These are phyloP conservation scores for Kwoniella heveanensis DNA, from an alignment of 768 basidiomycete genomes.

Conservation along the genomic window DNA sequence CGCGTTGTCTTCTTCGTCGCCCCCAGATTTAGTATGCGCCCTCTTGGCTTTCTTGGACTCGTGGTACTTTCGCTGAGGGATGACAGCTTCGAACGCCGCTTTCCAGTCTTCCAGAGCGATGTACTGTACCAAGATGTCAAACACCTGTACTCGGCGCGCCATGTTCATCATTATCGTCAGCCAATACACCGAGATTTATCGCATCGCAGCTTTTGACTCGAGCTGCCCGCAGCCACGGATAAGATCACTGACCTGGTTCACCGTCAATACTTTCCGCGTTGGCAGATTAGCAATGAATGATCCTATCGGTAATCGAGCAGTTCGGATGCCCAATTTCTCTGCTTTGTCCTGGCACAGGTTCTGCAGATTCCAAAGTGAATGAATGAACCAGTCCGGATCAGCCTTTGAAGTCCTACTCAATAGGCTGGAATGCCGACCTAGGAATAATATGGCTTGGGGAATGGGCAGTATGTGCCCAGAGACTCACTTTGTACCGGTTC, in stretches of 20 bases:
- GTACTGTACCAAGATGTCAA: slow-evolving; percentile 90
- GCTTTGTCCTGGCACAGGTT: slow-evolving; percentile 89
- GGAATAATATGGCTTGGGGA: no score
- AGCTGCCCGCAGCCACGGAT: not conserved
- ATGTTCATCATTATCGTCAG: no score
- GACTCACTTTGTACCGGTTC: slow-evolving; percentile 85
- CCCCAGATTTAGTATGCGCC: slow-evolving; percentile 8
- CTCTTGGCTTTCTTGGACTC: slow-evolving; percentile 18
- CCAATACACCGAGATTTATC: no score
- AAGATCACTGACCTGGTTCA: slow-evolving; percentile 71
- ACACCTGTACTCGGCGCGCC: slow-evolving; percentile 65
- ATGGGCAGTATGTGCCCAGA: not conserved
- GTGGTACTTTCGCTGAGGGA: slow-evolving; percentile 80
- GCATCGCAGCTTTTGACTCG: no score
- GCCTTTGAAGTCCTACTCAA: no score
- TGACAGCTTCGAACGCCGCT: slow-evolving; percentile 78
- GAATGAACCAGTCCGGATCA: no score
- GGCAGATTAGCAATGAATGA: slow-evolving; percentile 78
- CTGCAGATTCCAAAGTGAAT: no score
- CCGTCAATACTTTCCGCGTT: slow-evolving; percentile 93
- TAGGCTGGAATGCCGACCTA: no score
- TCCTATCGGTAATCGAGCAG: slow-evolving; percentile 93
- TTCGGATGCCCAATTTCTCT: slow-evolving; percentile 68
- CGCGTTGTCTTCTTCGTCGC: not conserved
- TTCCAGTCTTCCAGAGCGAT: slow-evolving; percentile 84